These are phyloP conservation scores for Pythium oligandrum DNA, from an alignment of 352 stramenopile genomes.

Conservation along the genomic window DNA sequence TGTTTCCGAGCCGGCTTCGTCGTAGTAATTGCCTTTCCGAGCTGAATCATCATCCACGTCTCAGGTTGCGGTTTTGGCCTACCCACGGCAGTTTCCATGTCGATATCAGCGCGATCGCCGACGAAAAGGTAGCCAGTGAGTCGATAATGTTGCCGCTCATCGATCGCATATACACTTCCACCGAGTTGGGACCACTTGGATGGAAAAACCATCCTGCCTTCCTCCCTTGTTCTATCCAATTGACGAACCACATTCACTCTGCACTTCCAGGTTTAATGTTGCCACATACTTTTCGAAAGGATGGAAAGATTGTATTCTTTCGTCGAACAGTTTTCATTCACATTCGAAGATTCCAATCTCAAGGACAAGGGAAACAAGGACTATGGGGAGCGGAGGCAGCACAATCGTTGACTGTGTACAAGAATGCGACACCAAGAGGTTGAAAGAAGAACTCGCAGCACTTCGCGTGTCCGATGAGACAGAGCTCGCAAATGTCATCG, in stretches of 20 bases:
- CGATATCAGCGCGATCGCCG: constrained; percentile 27
- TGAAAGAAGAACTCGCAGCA: neutral
- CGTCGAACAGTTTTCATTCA: no score
- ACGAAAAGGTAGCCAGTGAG: constrained; percentile 28
- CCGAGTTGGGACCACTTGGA: constrained; percentile 16
- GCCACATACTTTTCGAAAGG: no score
- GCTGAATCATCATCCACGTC: no score
- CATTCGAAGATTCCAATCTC: neutral
- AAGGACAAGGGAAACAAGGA: constrained; percentile 2
- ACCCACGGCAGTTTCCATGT: constrained; percentile 38
- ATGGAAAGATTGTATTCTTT: no score
- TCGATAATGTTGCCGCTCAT: constrained; percentile 36
- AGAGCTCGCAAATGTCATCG: constrained; percentile 28
- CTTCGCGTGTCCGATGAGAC: constrained; percentile 4
- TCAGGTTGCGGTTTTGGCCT: constrained; percentile 21
- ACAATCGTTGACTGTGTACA: constrained; percentile 45
- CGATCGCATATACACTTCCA: constrained; percentile 44
- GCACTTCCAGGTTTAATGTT: no score
- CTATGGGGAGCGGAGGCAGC: constrained; percentile 15
- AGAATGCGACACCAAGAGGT: constrained; percentile 42
- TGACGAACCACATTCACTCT: no score
- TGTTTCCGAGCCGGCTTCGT: no score
- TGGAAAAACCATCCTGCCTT: constrained; percentile 31
- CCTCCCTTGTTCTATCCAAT: no score
- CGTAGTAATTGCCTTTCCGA: no score